phyloP scores from a whole-genome alignment of 805 yeast genomes.

The Myxozyma geophila region DNA sequence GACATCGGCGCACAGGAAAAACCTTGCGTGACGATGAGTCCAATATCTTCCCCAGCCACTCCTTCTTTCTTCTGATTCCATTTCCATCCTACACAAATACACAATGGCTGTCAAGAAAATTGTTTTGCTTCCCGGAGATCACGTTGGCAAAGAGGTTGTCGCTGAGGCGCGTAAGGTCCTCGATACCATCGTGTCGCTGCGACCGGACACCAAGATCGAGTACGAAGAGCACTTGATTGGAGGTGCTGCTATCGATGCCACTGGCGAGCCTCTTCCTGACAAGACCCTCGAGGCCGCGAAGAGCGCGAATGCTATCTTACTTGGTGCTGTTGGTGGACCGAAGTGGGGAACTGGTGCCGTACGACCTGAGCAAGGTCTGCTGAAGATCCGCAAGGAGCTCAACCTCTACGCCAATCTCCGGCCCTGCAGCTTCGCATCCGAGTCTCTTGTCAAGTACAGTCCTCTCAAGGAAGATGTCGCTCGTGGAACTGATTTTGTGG shows the following conservation, averaged over 20 bases:
- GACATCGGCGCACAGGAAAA: conserved; percentile 10
- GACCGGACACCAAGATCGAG: conserved; percentile 61
- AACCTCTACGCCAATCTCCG: conserved; percentile 94
- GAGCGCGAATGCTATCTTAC: conserved; percentile 87
- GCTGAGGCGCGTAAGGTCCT: conserved; percentile 92
- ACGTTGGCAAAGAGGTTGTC: conserved; percentile 89
- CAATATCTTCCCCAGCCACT: neutral
- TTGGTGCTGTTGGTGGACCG: conserved; percentile 99
- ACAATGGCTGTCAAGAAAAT: conserved; percentile 57
- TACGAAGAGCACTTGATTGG: conserved; percentile 89
- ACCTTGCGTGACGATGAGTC: neutral
- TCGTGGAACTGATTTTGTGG: conserved; percentile 87
- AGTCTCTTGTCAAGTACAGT: conserved; percentile 78
- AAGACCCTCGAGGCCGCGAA: conserved; percentile 82
- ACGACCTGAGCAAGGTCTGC: conserved; percentile 96
- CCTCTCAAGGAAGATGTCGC: conserved; percentile 87
- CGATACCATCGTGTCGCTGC: conserved; percentile 68
- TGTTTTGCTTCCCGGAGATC: conserved; percentile 94
- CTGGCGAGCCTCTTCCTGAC: conserved; percentile 89
- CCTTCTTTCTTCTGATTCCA: neutral
- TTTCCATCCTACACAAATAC: neutral
- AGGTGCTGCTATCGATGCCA: conserved; percentile 98
- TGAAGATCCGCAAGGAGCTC: conserved; percentile 92
- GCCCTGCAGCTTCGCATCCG: conserved; percentile 93
- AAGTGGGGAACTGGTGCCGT: conserved; percentile 98